Base-by-base conservation (phyloP, 1,284 basidiomycete genomes). In the Pseudozyma tsukubaensis region DNA sequence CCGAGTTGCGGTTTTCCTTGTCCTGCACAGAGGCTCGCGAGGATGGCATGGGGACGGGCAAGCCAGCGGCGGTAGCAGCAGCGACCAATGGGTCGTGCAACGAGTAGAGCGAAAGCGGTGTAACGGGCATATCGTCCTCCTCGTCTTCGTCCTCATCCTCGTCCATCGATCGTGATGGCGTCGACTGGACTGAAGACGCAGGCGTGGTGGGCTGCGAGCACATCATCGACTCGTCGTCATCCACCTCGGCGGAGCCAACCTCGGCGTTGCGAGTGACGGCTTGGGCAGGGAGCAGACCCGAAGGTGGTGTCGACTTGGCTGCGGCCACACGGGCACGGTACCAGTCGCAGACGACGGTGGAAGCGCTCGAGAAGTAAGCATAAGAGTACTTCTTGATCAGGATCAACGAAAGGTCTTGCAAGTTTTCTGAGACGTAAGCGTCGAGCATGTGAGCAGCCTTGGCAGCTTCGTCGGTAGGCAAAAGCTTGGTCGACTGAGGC, bases 371-470 rank as follows among this genome's bases (percentile, higher is more conserved):
- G 87, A 95, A 98, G 87, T 94, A 94, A 34, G 91, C 90, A 80
- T 93, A 94, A 12, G 94, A 93, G 87, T 99, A 99, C 88, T 99
- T 99, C 88, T 96, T 94, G 85, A 97, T 90, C 80, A 99, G 87
- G 37, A 93, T 94, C 85, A 95, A 91, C 13, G 95, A 98, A 35
- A 99, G 88, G 75, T 92, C 91, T 80, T 94, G 91, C 86, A 95
- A 89, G 82, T 92, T 90, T 83, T 92, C 92, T 37, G 91, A 89
- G 76, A 99, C 88, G 76, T 92, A 91, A 66, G 87, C 89, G 87
- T 99, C 96, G 81, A 99, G 89, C 75, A 90, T 88, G 60, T 93
- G 90, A 39, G 95, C 91, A 13, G 76, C 76, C 32, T 70, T 60
- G 40, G 67, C 59, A 9, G 64, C 65, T 10, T 68, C 74, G 34